Conservation (phyloP, 306 rosid genomes). For the Lathyrus aphaca region DNA sequence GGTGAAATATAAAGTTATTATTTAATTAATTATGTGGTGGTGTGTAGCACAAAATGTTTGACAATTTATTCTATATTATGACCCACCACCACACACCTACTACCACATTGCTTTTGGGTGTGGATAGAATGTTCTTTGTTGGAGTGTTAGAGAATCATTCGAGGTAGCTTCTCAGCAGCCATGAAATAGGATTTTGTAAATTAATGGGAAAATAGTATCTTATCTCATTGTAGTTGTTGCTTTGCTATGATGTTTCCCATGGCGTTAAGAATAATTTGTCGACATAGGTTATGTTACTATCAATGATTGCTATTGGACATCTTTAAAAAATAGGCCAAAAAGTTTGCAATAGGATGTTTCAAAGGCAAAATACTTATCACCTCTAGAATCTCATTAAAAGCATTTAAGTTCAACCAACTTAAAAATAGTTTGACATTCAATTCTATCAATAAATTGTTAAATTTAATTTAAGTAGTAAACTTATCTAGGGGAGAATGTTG, state of each 20-base stretch:
- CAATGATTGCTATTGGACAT: background rate
- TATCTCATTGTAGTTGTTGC: background rate
- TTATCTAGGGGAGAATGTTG: no score
- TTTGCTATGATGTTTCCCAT: constrained; percentile 23
- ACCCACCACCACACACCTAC: constrained; percentile 19
- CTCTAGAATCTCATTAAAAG: no score
- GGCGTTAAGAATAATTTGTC: constrained; percentile 1
- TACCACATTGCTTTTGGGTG: background rate
- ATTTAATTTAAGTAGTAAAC: no score
- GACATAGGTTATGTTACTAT: constrained; percentile 1
- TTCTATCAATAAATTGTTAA: no score
- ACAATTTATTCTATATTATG: background rate
- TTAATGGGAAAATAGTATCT: background rate
- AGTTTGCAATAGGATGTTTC: background rate
- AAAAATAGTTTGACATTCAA: no score
- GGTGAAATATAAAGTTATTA: no score
- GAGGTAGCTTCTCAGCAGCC: constrained; percentile 30
- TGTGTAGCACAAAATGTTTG: background rate
- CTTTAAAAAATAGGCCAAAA: background rate
- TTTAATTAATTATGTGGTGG: background rate
- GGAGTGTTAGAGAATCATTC: constrained; percentile 30
- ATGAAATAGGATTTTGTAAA: constrained; percentile 11
- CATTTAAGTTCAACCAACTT: no score
- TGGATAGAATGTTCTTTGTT: constrained; percentile 25
- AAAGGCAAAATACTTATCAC: background rate